These are phyloP conservation scores for Apiospora sp. DNA, from an alignment of 2,329 filamentous ascomycete species.

Conservation along the genomic window DNA sequence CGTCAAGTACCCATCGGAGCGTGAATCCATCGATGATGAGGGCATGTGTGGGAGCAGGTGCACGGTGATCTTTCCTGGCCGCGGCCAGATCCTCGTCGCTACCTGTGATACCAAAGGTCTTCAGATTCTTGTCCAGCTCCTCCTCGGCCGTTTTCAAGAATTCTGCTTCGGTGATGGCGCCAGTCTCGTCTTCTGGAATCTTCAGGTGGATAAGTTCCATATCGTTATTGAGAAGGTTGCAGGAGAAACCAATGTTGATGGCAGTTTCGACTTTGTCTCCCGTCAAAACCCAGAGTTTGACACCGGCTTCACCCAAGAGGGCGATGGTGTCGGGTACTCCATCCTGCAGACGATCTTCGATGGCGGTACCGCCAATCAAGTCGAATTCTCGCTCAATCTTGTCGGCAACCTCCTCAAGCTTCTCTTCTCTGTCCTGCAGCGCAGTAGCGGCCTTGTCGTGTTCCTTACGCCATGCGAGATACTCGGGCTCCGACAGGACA, in stretches of 20 bases:
- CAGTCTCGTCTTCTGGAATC: conserved; percentile 74
- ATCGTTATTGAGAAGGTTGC: conserved; percentile 94
- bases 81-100: conserved; percentile 83
- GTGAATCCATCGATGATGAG: conserved; percentile 96
- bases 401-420: conserved; percentile 88
- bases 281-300: conserved; percentile 98
- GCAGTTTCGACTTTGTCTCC: conserved; percentile 99
- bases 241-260: conserved; percentile 99
- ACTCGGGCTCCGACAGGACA: conserved; percentile 82
- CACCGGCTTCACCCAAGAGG: conserved; percentile 88
- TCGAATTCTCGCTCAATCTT: conserved; percentile 89
- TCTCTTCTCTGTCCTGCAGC: conserved; percentile 87
- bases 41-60: conserved; percentile 87
- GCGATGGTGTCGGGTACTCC: conserved; percentile 96
- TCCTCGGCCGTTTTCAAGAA: conserved; percentile 68
- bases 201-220: conserved; percentile 97
- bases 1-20: conserved; percentile 84
- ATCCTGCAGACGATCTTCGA: conserved; percentile 96
- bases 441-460: conserved; percentile 88
- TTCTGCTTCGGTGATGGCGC: conserved; percentile 54
- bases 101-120: conserved; percentile 79
- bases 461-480: conserved; percentile 82
- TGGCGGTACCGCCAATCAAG: conserved; percentile 91
- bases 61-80: conserved; percentile 83
- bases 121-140: conserved; percentile 77